Percentiles rank a stretch among this genome's conserved stretches.
Evolutionary conservation across 2,329 filamentous ascomycete genomes (phyloP).

Genomic region (Phyllosticta citribraziliensis): DNA sequence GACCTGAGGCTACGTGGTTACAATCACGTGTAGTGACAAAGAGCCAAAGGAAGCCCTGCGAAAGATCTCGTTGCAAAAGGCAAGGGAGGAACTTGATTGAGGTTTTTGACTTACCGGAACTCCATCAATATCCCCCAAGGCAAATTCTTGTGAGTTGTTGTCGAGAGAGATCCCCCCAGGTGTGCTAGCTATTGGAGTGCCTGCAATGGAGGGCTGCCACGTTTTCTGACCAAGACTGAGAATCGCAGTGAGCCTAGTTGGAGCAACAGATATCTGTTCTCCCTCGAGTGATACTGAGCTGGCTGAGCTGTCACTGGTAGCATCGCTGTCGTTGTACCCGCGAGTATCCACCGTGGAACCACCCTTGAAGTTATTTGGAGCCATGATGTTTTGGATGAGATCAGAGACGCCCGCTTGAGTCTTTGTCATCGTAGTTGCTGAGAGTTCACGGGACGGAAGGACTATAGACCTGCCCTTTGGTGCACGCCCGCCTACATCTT

Average conservation of each 20-base stretch:
- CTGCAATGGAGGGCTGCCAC: neutral
- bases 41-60: neutral
- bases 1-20: no score
- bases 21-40: neutral
- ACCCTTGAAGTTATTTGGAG: neutral
- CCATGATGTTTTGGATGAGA: slow-evolving; percentile 1
- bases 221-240: neutral
- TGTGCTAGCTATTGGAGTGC: slow-evolving; percentile 1
- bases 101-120: neutral
- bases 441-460: neutral
- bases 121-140: neutral
- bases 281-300: slow-evolving; percentile 1
- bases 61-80: neutral
- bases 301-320: neutral
- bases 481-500: neutral
- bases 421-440: neutral
- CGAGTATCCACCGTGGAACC: neutral
- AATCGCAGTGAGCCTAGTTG: neutral
- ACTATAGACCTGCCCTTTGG: neutral
- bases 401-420: neutral
- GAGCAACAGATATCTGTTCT: neutral
- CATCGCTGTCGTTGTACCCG: slow-evolving; percentile 1
- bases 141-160: neutral
- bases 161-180: slow-evolving; percentile 1
- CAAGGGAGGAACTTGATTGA: neutral